phyloP scores from a whole-genome alignment of 371 early-diverging fungal genomes.

The Actinomucor elegans region DNA sequence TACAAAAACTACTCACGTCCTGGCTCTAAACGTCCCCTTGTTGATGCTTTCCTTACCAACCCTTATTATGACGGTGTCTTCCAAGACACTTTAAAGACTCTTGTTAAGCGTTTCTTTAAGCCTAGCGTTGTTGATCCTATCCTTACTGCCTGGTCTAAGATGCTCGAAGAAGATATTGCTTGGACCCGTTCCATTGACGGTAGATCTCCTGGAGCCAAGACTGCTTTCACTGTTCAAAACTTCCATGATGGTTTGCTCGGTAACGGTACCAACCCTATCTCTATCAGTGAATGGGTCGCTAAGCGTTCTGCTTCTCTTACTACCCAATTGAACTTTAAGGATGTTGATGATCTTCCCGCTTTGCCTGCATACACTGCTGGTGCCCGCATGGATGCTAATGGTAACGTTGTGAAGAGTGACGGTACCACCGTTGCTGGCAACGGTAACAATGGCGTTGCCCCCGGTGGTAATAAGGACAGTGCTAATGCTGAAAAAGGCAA shows the following conservation, averaged over 20 bases:
- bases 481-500: background rate
- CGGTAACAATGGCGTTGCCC: background rate
- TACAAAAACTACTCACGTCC: constrained; percentile 42
- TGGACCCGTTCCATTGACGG: constrained; percentile 48
- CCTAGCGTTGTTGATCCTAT: constrained; percentile 47
- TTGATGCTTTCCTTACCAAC: constrained; percentile 39
- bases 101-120: constrained; percentile 55
- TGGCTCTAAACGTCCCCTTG: constrained; percentile 34
- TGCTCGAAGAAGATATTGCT: constrained; percentile 53
- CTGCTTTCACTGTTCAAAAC: constrained; percentile 38
- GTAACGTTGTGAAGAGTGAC: constrained; percentile 16
- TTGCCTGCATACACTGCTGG: constrained; percentile 35
- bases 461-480: background rate
- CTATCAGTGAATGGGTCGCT: constrained; percentile 37
- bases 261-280: constrained; percentile 12
- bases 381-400: constrained; percentile 25
- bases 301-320: constrained; percentile 30
- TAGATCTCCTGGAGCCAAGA: constrained; percentile 43
- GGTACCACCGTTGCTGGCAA: constrained; percentile 4
- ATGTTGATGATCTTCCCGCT: constrained; percentile 41
- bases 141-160: constrained; percentile 46
- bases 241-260: constrained; percentile 41
- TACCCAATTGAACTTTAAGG: constrained; percentile 32
- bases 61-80: constrained; percentile 46
- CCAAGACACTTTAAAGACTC: constrained; percentile 50